Percentiles rank a stretch among this genome's conserved stretches.
Evolutionary conservation across 73 alveolate species (phyloP).

Genomic region (Stentor coeruleus): DNA sequence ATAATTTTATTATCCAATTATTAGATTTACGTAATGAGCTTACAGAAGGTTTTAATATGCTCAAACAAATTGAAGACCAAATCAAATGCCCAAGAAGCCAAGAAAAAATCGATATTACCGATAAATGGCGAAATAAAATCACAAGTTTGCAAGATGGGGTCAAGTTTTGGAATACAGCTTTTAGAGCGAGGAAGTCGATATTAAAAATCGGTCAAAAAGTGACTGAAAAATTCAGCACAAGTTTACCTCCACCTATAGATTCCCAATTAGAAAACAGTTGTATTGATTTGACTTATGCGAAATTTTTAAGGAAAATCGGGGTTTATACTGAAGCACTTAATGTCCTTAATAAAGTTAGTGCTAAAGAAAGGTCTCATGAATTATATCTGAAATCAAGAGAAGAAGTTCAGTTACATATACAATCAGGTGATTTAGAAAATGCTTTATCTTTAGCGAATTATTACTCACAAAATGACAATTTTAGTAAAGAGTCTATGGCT

Average conservation of each 20-base stretch:
- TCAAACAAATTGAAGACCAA: conserved; percentile 11
- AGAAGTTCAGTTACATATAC: background rate
- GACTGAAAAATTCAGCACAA: background rate
- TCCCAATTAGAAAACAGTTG: background rate
- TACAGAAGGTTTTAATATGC: background rate
- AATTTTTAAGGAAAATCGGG: background rate
- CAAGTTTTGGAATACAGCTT: background rate
- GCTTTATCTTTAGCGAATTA: background rate
- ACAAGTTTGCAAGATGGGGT: background rate
- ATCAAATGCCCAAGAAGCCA: background rate
- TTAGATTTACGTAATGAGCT: background rate
- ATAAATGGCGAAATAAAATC: background rate
- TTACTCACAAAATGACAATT: background rate
- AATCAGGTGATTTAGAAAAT: background rate
- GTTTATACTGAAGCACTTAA: background rate
- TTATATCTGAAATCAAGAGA: background rate
- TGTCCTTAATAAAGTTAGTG: background rate
- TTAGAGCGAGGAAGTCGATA: background rate
- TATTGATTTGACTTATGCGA: background rate
- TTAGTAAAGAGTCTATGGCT: background rate
- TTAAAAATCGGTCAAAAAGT: background rate
- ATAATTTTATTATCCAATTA: background rate
- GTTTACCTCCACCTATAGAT: background rate
- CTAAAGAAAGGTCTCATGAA: background rate
- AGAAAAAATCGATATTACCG: background rate